phyloP scores from a whole-genome alignment of 768 basidiomycete genomes.

The Mycena sanguinolenta region DNA sequence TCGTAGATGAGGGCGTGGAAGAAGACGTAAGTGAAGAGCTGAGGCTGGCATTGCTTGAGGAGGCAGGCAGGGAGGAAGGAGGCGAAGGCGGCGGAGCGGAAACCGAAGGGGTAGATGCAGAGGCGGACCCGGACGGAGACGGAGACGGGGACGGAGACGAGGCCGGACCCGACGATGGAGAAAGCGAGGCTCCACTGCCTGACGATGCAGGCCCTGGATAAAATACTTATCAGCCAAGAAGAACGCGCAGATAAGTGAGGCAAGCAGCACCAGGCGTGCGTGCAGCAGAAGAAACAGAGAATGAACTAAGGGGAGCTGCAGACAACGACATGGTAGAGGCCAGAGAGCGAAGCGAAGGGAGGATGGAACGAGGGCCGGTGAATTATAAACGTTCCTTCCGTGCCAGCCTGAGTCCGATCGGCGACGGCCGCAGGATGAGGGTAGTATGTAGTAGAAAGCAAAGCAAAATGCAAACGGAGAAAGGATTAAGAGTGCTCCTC shows the following conservation, averaged over 20 bases:
- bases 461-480: not conserved
- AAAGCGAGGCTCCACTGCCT: constrained; percentile 1
- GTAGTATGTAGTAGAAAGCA: not conserved
- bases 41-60: not conserved
- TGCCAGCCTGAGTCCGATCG: constrained; percentile 11
- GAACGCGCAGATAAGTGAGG: not conserved
- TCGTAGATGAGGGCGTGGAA: constrained; percentile 20
- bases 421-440: constrained; percentile 18
- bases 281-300: constrained; percentile 13
- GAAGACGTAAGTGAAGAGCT: constrained; percentile 3
- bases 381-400: constrained; percentile 3
- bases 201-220: constrained; percentile 5
- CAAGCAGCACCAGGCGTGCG: constrained; percentile 11
- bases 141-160: not conserved
- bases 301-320: not conserved
- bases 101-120: not conserved
- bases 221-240: constrained; percentile 7
- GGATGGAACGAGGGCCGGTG: not conserved
- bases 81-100: constrained; percentile 7
- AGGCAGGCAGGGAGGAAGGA: not conserved
- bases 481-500: not conserved
- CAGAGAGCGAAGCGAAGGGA: not conserved
- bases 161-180: not conserved
- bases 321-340: constrained; percentile 15
- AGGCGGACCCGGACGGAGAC: not conserved